A percentile compares a stretch with the other conserved stretches of the same genome.
Conservation (phyloP, 441 rosid genomes). For the Populus trichocarpa region DNA sequence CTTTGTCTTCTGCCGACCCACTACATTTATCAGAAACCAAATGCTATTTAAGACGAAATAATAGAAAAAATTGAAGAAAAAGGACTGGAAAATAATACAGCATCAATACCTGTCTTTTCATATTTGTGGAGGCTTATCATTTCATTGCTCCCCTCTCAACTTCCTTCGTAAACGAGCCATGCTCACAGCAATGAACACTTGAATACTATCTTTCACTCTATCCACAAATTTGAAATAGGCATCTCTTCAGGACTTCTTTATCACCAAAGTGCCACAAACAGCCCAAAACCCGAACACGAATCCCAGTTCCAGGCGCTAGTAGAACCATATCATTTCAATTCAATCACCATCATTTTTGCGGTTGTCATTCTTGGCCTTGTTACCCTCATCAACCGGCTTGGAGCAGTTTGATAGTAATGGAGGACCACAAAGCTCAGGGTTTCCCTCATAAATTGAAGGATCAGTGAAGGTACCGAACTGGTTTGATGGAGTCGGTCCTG, state of each 20-base stretch:
- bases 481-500: constrained; percentile 16
- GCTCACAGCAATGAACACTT: background rate
- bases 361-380: background rate
- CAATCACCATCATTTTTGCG: background rate
- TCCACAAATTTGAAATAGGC: constrained; percentile 14
- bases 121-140: background rate
- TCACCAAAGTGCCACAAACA: constrained; percentile 17
- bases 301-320: constrained; percentile 2
- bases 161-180: background rate
- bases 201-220: background rate
- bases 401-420: constrained; percentile 8
- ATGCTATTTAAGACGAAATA: too few species aligned
- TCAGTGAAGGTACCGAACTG: constrained; percentile 1
- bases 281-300: constrained; percentile 16
- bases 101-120: background rate
- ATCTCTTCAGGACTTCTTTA: constrained; percentile 16
- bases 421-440: constrained; percentile 7
- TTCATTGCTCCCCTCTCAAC: background rate
- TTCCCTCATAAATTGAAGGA: constrained; percentile 11
- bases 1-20: too few species aligned
- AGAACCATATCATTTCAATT: constrained; percentile 13
- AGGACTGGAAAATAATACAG: too few species aligned
- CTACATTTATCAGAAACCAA: too few species aligned
- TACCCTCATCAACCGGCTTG: background rate
- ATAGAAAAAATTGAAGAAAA: too few species aligned